A percentile compares a stretch with the other conserved stretches of the same genome.
Conservation (phyloP, 1,284 basidiomycete species). For the Dichomitus squalens region DNA sequence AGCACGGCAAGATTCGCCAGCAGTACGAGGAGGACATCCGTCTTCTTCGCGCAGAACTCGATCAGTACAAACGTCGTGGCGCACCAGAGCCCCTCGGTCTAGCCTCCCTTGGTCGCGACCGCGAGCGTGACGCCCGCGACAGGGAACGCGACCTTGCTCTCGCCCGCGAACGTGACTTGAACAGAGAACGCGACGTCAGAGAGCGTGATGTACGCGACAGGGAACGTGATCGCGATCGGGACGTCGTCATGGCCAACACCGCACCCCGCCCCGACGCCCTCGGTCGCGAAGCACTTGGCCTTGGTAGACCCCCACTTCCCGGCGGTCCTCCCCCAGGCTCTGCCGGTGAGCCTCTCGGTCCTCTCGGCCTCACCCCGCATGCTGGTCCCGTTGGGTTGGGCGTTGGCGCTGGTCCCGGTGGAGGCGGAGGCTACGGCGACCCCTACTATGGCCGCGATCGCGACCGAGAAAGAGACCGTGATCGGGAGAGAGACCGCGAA, state of each 20-base stretch:
- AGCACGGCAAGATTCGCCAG: slow-evolving; percentile 71
- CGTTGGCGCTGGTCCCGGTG: slow-evolving; percentile 32
- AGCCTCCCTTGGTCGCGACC: slow-evolving; percentile 36
- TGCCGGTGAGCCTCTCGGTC: slow-evolving; percentile 25
- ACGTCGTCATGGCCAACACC: slow-evolving; percentile 25
- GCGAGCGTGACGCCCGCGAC: slow-evolving; percentile 28
- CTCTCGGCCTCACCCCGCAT: slow-evolving; percentile 29
- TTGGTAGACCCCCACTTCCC: slow-evolving; percentile 28
- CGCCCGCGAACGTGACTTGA: slow-evolving; percentile 28
- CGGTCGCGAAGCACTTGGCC: slow-evolving; percentile 32
- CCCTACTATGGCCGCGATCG: slow-evolving; percentile 34
- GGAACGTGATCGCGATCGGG: slow-evolving; percentile 34
- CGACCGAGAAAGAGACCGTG: slow-evolving; percentile 35
- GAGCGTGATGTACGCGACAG: slow-evolving; percentile 25
- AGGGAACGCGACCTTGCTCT: slow-evolving; percentile 37
- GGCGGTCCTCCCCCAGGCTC: slow-evolving; percentile 24
- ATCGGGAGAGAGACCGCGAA: slow-evolving; percentile 35
- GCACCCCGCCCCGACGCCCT: slow-evolving; percentile 23
- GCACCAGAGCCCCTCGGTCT: slow-evolving; percentile 41
- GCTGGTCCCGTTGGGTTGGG: slow-evolving; percentile 32
- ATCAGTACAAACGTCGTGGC: slow-evolving; percentile 35
- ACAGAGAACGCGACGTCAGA: slow-evolving; percentile 35
- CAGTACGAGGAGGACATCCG: slow-evolving; percentile 78
- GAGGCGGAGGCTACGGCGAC: slow-evolving; percentile 29
- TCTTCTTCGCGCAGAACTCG: slow-evolving; percentile 33